Percentiles rank a stretch among this genome's conserved stretches.
Conservation (phyloP, 108 stramenopile species). For the Skeletonema potamos region DNA sequence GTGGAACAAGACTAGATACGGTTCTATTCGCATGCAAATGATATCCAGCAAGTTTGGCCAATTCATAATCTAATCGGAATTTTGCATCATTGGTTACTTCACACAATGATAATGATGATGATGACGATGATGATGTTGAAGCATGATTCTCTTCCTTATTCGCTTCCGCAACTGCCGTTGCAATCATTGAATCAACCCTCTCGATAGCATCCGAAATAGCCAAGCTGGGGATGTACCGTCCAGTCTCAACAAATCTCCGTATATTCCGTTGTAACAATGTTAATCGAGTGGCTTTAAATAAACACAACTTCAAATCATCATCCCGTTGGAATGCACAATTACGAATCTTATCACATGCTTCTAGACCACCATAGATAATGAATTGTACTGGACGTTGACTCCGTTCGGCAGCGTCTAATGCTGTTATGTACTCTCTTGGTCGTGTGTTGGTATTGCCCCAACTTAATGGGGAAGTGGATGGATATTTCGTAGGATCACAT, state of each 20-base stretch:
- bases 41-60: conserved; percentile 50
- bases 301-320: background rate
- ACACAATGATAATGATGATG: background rate
- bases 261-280: conserved; percentile 61
- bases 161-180: conserved; percentile 29
- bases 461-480: conserved; percentile 27
- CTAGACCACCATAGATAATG: conserved; percentile 51
- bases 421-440: conserved; percentile 56
- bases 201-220: conserved; percentile 64
- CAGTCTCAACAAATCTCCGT: conserved; percentile 52
- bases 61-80: conserved; percentile 45
- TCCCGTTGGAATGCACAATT: conserved; percentile 1
- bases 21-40: conserved; percentile 49
- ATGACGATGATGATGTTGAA: background rate
- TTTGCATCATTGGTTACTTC: conserved; percentile 27
- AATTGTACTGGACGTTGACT: conserved; percentile 75
- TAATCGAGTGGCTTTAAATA: conserved; percentile 45
- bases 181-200: conserved; percentile 48
- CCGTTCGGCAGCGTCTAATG: conserved; percentile 58
- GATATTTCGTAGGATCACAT: conserved; percentile 3
- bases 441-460: conserved; percentile 88
- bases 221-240: conserved; percentile 65
- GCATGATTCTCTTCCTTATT: conserved; percentile 21
- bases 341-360: conserved; percentile 46
- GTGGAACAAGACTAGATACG: conserved; percentile 6